phyloP scores from a whole-genome alignment of 148 eudicot genomes.

The Salicornia ramosissima region DNA sequence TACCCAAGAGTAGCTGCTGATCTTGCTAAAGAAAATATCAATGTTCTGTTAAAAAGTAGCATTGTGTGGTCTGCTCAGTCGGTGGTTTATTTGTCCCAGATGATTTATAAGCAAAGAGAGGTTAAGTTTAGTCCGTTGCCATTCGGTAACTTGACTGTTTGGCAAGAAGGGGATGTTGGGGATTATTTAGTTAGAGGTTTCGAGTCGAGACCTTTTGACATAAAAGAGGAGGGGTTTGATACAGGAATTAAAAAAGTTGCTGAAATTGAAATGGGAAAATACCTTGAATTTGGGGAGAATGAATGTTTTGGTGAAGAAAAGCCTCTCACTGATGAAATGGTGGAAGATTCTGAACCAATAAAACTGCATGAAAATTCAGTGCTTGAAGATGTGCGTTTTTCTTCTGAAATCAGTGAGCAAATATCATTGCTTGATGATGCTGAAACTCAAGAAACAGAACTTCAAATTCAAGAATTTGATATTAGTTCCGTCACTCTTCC shows the following conservation, averaged over 20 bases:
- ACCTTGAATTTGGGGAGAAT: not conserved
- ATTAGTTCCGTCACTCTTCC: too few species aligned
- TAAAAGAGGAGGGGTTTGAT: conserved; percentile 1
- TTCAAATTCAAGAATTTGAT: not conserved
- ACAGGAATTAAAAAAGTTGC: conserved; percentile 4
- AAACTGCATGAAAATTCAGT: conserved; percentile 16
- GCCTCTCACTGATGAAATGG: not conserved
- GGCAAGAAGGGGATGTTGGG: conserved; percentile 31
- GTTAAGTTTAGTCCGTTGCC: conserved; percentile 29
- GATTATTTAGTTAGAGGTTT: conserved; percentile 26
- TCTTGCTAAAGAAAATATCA: conserved; percentile 32
- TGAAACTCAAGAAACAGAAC: not conserved
- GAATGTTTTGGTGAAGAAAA: conserved; percentile 15
- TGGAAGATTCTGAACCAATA: conserved; percentile 16
- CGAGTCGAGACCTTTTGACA: conserved; percentile 21
- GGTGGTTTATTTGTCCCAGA: conserved; percentile 31
- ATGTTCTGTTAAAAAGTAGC: conserved; percentile 26
- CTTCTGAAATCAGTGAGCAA: not conserved
- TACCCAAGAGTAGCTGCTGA: conserved; percentile 27
- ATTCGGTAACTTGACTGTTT: conserved; percentile 46
- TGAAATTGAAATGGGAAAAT: conserved; percentile 3
- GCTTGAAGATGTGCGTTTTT: not conserved
- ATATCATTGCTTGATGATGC: not conserved
- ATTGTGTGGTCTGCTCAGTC: conserved; percentile 38
- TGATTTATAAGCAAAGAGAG: conserved; percentile 22